Evolutionary conservation across 2,329 filamentous ascomycete species (phyloP).

Genomic region (Sarocladium oryzae): DNA sequence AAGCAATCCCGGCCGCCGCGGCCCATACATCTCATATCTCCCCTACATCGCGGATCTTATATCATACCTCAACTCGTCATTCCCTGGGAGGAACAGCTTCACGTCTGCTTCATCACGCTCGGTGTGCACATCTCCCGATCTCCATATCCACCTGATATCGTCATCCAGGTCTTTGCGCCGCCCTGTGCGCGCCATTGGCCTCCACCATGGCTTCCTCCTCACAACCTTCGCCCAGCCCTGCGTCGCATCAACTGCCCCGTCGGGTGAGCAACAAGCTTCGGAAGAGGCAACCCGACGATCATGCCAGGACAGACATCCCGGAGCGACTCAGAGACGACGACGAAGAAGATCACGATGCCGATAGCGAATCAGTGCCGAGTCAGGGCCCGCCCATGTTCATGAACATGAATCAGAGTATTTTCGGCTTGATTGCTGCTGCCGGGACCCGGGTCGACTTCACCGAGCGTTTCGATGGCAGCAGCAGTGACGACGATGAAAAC

Average conservation of each 20-base stretch:
- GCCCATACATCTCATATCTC: background rate
- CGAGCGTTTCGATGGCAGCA: slow-evolving; percentile 69
- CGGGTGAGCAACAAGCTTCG: slow-evolving; percentile 38
- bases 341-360: slow-evolving; percentile 43
- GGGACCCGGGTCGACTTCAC: slow-evolving; percentile 79
- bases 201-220: background rate
- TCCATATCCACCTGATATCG: background rate
- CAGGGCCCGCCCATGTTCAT: slow-evolving; percentile 46
- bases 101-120: background rate
- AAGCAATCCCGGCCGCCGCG: background rate
- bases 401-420: slow-evolving; percentile 92
- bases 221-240: slow-evolving; percentile 10
- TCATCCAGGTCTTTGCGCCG: slow-evolving; percentile 16
- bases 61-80: background rate
- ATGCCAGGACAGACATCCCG: slow-evolving; percentile 36
- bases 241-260: slow-evolving; percentile 21
- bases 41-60: background rate
- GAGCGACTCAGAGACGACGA: slow-evolving; percentile 46
- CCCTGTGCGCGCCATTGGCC: slow-evolving; percentile 16
- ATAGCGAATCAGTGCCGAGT: slow-evolving; percentile 28
- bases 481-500: slow-evolving; percentile 79
- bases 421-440: slow-evolving; percentile 84
- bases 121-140: background rate
- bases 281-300: slow-evolving; percentile 30
- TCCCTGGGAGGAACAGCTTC: background rate